Evolutionary conservation across 306 rosid genomes (phyloP).

Genomic region (Vachellia pachyceras): DNA sequence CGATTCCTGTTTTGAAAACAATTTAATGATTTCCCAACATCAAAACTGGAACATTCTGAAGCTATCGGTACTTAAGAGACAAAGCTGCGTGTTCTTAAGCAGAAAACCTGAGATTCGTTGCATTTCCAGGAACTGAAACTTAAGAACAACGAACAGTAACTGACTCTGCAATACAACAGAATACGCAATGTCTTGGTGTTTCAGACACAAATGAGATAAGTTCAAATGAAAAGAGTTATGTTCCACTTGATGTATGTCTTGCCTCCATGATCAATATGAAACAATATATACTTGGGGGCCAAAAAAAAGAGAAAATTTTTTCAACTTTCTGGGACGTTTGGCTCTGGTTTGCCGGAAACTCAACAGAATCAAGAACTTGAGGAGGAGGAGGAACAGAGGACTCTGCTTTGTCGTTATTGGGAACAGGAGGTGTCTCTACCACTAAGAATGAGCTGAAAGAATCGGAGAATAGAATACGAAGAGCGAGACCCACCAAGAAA

Average conservation of each 20-base stretch:
- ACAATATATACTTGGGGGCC: neutral
- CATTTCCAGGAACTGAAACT: neutral
- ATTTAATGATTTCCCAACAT: neutral
- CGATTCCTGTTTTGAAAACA: neutral
- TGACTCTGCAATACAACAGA: neutral
- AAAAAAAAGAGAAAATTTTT: neutral
- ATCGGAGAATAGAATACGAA: slow-evolving; percentile 33
- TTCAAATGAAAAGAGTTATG: neutral
- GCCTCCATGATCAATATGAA: neutral
- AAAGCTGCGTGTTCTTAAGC: neutral
- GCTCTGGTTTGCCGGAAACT: slow-evolving; percentile 28
- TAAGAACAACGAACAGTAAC: neutral
- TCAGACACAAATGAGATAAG: neutral
- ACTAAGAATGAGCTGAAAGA: slow-evolving; percentile 37
- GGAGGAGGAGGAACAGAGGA: slow-evolving; percentile 16
- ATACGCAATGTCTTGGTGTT: neutral
- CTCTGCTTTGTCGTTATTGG: neutral
- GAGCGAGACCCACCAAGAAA: slow-evolving; percentile 42
- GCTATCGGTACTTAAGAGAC: neutral
- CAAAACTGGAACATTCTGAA: neutral
- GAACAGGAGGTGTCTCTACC: slow-evolving; percentile 24
- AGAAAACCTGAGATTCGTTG: neutral
- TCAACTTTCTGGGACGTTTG: slow-evolving; percentile 15
- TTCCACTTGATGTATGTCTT: neutral
- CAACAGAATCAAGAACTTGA: slow-evolving; percentile 22